phyloP scores from a whole-genome alignment of 768 basidiomycete genomes.

The Leucogyrophana mollusca region DNA sequence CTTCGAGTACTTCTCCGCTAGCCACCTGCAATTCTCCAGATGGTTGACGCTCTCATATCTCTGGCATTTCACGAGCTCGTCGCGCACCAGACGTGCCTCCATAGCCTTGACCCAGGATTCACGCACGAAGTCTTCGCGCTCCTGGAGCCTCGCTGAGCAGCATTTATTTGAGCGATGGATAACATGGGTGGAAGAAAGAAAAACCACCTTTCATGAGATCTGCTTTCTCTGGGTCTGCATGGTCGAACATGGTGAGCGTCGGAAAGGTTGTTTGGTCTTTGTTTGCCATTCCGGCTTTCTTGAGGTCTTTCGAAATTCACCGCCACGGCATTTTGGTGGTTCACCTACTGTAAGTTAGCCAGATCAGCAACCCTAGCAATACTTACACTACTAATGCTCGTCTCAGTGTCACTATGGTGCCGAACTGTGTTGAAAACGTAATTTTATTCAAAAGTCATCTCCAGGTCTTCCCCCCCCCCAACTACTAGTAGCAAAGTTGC shows the following conservation, averaged over 20 bases:
- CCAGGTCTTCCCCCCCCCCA: too few relatives aligned
- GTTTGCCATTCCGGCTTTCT: background rate
- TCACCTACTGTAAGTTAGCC: too few relatives aligned
- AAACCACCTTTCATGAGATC: slow-evolving; percentile 31
- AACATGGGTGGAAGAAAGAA: background rate
- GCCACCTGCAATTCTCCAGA: slow-evolving; percentile 83
- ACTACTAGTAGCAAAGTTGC: too few relatives aligned
- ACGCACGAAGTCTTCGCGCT: slow-evolving; percentile 74
- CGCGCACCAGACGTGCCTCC: slow-evolving; percentile 86
- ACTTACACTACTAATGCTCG: too few relatives aligned
- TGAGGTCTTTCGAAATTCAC: too few relatives aligned
- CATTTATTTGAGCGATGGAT: background rate
- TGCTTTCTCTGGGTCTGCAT: slow-evolving; percentile 25
- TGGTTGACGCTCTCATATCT: slow-evolving; percentile 89
- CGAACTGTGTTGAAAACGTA: too few relatives aligned
- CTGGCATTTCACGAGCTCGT: slow-evolving; percentile 89
- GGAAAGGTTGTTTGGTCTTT: background rate
- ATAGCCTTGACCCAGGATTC: slow-evolving; percentile 95
- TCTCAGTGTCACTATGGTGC: too few relatives aligned
- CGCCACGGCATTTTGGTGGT: too few relatives aligned
- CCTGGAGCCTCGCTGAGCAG: slow-evolving; percentile 54
- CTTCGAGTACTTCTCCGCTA: slow-evolving; percentile 76
- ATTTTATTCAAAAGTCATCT: too few relatives aligned
- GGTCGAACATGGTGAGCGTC: slow-evolving; percentile 21
- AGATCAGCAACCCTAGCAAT: too few relatives aligned